Evolutionary conservation across 192 early-diverging fungal genomes (phyloP).

Genomic region (Umbelopsis vinacea): DNA sequence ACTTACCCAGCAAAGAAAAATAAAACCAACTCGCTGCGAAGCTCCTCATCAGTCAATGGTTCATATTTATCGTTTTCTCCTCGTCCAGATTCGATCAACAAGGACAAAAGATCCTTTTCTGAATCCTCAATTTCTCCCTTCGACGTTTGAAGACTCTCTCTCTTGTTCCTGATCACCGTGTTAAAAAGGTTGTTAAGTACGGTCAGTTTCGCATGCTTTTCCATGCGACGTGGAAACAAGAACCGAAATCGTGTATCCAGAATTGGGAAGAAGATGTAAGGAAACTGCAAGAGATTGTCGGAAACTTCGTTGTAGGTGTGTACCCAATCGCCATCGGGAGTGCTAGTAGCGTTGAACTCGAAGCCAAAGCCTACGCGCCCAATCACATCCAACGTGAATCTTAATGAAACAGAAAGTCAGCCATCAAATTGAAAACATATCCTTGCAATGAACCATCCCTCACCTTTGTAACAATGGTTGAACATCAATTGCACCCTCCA

Average conservation of each 20-base stretch:
- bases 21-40: constrained; percentile 44
- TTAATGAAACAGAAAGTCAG: not conserved
- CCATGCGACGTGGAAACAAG: constrained; percentile 37
- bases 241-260: constrained; percentile 47
- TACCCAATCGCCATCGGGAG: constrained; percentile 29
- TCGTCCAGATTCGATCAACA: constrained; percentile 58
- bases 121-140: constrained; percentile 29
- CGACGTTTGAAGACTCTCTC: constrained; percentile 9
- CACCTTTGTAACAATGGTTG: constrained; percentile 25
- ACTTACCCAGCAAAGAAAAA: constrained; percentile 55
- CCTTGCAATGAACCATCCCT: constrained; percentile 55
- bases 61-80: constrained; percentile 48
- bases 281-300: constrained; percentile 28
- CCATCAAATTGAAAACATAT: constrained; percentile 35
- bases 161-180: constrained; percentile 45
- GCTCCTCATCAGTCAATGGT: constrained; percentile 13
- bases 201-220: constrained; percentile 41
- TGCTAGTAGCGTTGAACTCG: constrained; percentile 31
- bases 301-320: constrained; percentile 26
- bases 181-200: constrained; percentile 38
- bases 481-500: constrained; percentile 23
- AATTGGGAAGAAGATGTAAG: constrained; percentile 53
- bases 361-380: constrained; percentile 54
- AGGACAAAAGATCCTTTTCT: constrained; percentile 49
- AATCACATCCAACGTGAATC: constrained; percentile 61